These are phyloP conservation scores for Priceomyces haplophilus DNA, from an alignment of 805 yeast genomes.

Conservation along the genomic window DNA sequence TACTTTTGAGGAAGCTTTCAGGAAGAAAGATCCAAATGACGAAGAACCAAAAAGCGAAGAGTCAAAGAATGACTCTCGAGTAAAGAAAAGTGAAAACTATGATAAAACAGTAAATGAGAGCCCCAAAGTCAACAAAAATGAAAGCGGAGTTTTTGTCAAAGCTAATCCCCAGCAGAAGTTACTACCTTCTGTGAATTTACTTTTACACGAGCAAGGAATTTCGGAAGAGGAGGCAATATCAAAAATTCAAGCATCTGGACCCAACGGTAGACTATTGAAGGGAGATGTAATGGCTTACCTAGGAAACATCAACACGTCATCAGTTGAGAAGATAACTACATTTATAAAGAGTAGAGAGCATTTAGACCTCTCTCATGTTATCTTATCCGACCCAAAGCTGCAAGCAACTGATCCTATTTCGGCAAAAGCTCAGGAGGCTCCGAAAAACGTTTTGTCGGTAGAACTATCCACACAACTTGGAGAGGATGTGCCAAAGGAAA, in stretches of 20 bases:
- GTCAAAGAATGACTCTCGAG: slow-evolving; percentile 7
- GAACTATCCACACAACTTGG: slow-evolving; percentile 25
- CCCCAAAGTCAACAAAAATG: background rate
- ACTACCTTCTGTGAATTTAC: slow-evolving; percentile 73
- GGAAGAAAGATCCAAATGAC: slow-evolving; percentile 10
- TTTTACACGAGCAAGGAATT: slow-evolving; percentile 61
- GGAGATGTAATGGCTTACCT: slow-evolving; percentile 88
- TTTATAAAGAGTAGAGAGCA: slow-evolving; percentile 55
- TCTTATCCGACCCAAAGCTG: slow-evolving; percentile 34
- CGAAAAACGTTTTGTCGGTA: slow-evolving; percentile 26
- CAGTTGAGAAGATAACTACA: slow-evolving; percentile 52
- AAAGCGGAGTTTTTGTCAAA: slow-evolving; percentile 19
- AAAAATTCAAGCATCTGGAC: slow-evolving; percentile 82
- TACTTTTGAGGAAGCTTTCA: slow-evolving; percentile 22
- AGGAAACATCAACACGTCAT: slow-evolving; percentile 63
- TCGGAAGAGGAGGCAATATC: slow-evolving; percentile 66
- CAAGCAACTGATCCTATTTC: slow-evolving; percentile 10
- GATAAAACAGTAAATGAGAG: background rate
- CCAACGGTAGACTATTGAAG: slow-evolving; percentile 79
- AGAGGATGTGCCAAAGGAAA: slow-evolving; percentile 22
- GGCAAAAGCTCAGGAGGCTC: slow-evolving; percentile 13
- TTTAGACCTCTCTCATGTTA: slow-evolving; percentile 71
- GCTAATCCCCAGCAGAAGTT: slow-evolving; percentile 70
- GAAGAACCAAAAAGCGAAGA: slow-evolving; percentile 13
- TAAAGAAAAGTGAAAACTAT: background rate